Evolutionary conservation across 1,284 basidiomycete species (phyloP).

Genomic region (Porodaedalea pini): DNA sequence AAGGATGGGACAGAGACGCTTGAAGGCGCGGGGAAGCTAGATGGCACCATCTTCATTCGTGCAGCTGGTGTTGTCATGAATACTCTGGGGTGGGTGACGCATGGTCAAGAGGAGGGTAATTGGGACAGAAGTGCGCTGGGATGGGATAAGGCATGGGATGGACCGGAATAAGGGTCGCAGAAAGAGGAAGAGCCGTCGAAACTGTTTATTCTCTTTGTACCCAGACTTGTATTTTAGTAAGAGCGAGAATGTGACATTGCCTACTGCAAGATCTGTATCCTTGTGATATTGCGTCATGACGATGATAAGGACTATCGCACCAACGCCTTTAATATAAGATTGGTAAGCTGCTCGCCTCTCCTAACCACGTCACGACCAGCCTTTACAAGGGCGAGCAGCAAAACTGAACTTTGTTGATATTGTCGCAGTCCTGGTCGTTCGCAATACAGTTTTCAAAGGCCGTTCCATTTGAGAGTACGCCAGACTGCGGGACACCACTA

Average conservation of each 20-base stretch:
- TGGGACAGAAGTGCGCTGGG: conserved; percentile 66
- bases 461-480: neutral
- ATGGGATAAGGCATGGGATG: conserved; percentile 66
- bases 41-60: conserved; percentile 62
- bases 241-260: no score
- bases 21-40: conserved; percentile 44
- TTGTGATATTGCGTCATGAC: no score
- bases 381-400: neutral
- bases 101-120: conserved; percentile 44
- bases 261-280: no score
- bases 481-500: neutral
- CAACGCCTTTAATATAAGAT: neutral
- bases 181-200: no score
- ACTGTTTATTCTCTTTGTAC: no score
- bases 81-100: conserved; percentile 57
- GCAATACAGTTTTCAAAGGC: neutral
- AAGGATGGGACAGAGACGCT: conserved; percentile 30
- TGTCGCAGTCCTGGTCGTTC: neutral
- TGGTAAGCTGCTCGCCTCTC: no score
- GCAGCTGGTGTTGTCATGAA: conserved; percentile 62
- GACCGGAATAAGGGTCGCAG: neutral
- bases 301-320: no score
- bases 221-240: no score
- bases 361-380: no score
- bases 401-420: neutral